Evolutionary conservation across 495 filamentous ascomycete species (phyloP).

Genomic region (Sabuloglossum arenarium): DNA sequence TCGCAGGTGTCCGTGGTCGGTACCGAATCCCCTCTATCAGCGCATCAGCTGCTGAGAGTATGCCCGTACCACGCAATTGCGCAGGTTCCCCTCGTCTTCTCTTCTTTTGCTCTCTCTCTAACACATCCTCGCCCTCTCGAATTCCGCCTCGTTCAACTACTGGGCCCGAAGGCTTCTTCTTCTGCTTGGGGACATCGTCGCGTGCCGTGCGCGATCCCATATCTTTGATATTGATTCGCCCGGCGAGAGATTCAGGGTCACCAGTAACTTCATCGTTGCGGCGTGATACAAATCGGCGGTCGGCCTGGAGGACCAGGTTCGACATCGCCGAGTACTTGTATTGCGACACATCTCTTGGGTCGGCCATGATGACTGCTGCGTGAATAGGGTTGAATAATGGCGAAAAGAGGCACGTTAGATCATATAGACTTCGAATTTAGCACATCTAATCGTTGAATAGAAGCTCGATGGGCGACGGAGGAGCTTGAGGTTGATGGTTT

Average conservation of each 20-base stretch:
- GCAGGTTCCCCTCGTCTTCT: conserved; percentile 53
- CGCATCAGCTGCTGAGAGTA: conserved; percentile 68
- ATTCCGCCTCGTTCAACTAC: conserved; percentile 58
- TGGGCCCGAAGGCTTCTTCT: conserved; percentile 43
- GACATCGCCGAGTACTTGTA: conserved; percentile 99
- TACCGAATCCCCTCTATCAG: conserved; percentile 69
- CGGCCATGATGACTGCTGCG: conserved; percentile 43
- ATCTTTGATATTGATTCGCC: conserved; percentile 75
- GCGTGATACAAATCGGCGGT: conserved; percentile 83
- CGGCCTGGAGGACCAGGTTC: conserved; percentile 99
- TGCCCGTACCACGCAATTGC: conserved; percentile 54
- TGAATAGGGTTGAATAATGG: not conserved
- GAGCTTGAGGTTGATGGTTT: not conserved
- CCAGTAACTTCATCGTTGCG: conserved; percentile 87
- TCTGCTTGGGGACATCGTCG: conserved; percentile 61
- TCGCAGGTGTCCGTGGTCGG: conserved; percentile 76
- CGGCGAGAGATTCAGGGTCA: conserved; percentile 91
- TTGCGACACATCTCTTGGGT: conserved; percentile 82
- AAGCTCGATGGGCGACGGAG: not conserved
- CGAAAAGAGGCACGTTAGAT: not conserved
- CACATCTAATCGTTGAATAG: not conserved
- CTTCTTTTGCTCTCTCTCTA: conserved; percentile 75
- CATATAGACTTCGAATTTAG: not conserved
- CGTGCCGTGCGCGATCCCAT: conserved; percentile 76
- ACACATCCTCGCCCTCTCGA: conserved; percentile 67